phyloP scores from a whole-genome alignment of 108 stramenopile species.

The Cylindrotheca closterium region DNA sequence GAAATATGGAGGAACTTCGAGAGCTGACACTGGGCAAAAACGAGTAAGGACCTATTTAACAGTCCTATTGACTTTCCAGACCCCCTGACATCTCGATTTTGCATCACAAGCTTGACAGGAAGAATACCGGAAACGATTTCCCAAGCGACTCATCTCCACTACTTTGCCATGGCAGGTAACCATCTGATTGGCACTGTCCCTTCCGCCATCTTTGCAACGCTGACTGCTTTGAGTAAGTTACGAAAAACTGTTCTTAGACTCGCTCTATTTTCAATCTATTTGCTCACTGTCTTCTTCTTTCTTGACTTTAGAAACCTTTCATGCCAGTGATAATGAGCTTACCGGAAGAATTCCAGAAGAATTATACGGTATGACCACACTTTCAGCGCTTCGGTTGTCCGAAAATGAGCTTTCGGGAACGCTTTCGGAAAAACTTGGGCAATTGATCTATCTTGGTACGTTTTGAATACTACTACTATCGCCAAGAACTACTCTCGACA shows the following conservation, averaged over 20 bases:
- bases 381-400: neutral
- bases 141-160: constrained; percentile 22
- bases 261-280: neutral
- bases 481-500: no score
- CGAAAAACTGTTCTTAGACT: neutral
- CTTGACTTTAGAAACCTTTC: constrained; percentile 20
- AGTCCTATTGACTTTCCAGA: no score
- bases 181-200: constrained; percentile 17
- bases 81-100: no score
- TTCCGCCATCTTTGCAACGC: neutral
- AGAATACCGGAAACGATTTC: constrained; percentile 34
- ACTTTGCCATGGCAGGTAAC: constrained; percentile 33
- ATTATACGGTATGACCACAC: constrained; percentile 7
- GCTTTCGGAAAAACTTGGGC: neutral
- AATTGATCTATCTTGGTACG: neutral
- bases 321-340: constrained; percentile 17
- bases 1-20: constrained; percentile 14
- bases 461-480: no score
- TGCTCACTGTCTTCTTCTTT: neutral
- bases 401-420: neutral
- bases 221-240: constrained; percentile 4
- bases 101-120: constrained; percentile 28
- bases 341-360: constrained; percentile 18
- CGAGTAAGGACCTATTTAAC: no score
- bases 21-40: constrained; percentile 27